Conservation (phyloP, 352 stramenopile species). For the Phytophthora ramorum region DNA sequence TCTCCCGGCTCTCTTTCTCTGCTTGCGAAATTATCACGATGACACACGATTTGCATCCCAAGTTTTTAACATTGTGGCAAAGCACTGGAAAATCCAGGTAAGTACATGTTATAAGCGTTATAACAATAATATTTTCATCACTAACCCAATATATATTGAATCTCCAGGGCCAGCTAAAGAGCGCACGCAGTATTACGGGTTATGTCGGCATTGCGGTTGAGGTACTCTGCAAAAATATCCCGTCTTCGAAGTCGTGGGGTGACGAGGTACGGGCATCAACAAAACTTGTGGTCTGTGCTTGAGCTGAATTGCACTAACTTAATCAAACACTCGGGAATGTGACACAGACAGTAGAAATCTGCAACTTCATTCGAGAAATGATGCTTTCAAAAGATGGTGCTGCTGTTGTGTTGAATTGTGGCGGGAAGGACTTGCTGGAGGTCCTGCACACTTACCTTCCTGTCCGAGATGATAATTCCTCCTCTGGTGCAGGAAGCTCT, state of each 20-base stretch:
- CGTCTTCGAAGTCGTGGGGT: constrained; percentile 18
- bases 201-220: constrained; percentile 73
- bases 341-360: constrained; percentile 57
- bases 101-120: constrained; percentile 12
- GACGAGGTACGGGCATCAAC: constrained; percentile 22
- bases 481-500: not conserved
- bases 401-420: constrained; percentile 58
- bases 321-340: not conserved
- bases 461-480: not conserved
- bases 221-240: constrained; percentile 40
- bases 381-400: constrained; percentile 54
- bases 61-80: constrained; percentile 65
- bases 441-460: constrained; percentile 30
- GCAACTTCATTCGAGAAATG: constrained; percentile 71
- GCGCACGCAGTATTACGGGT: constrained; percentile 52
- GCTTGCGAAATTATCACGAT: constrained; percentile 52
- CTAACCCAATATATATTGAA: constrained; percentile 5
- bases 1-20: constrained; percentile 73
- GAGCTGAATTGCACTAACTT: not conserved
- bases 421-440: constrained; percentile 49
- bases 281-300: not conserved
- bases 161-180: constrained; percentile 25
- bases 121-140: not conserved
- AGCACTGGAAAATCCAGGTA: constrained; percentile 51
- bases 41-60: constrained; percentile 59